These are phyloP conservation scores for Ilyonectria robusta DNA, from an alignment of 2,329 filamentous ascomycete species.

Conservation along the genomic window DNA sequence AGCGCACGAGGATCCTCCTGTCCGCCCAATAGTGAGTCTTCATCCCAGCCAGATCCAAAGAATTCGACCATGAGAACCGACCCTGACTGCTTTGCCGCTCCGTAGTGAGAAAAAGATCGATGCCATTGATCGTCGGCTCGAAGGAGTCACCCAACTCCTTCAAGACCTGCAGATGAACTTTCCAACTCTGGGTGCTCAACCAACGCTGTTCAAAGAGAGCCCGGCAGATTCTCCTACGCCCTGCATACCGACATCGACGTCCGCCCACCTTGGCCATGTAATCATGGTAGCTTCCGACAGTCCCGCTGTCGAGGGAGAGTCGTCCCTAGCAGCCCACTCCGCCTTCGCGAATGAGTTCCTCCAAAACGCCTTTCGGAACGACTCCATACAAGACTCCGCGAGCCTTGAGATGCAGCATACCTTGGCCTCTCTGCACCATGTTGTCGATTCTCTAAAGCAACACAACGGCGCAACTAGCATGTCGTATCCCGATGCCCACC, in stretches of 20 bases:
- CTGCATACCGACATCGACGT: constrained; percentile 12
- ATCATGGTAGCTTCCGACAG: constrained; percentile 38
- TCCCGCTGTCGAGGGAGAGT: constrained; percentile 58
- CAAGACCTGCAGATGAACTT: constrained; percentile 49
- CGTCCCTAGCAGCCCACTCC: constrained; percentile 61
- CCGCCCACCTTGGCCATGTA: constrained; percentile 20
- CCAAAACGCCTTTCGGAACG: constrained; percentile 51
- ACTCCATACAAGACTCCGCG: constrained; percentile 40
- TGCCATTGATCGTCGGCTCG: constrained; percentile 52
- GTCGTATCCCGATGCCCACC: constrained; percentile 39
- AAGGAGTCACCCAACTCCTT: constrained; percentile 51
- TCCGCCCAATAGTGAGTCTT: constrained; percentile 54
- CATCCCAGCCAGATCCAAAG: neutral
- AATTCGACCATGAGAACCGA: neutral
- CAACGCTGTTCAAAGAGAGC: neutral
- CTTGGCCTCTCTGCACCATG: constrained; percentile 50
- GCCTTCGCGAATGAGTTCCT: constrained; percentile 62
- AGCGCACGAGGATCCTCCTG: constrained; percentile 53
- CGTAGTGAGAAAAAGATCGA: constrained; percentile 56
- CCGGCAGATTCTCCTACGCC: neutral
- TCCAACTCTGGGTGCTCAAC: constrained; percentile 15
- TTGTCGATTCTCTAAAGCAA: constrained; percentile 41
- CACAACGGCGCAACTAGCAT: constrained; percentile 41
- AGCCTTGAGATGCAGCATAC: constrained; percentile 52
- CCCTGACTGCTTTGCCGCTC: neutral